Evolutionary conservation across 768 basidiomycete genomes (phyloP).

Genomic region (Termitomyces heimii): DNA sequence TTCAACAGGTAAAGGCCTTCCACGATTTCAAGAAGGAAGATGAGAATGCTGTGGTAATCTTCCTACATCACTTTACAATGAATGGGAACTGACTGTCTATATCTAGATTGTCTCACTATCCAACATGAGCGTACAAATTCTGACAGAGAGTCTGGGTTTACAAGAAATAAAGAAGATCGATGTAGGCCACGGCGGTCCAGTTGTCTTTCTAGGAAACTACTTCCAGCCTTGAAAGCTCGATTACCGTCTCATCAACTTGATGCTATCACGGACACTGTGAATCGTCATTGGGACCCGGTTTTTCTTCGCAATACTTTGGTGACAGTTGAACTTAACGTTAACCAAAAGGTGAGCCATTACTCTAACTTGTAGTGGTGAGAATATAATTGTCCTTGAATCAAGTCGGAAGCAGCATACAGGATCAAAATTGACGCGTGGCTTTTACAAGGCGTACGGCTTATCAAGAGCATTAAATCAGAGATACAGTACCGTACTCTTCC

Average conservation of each 20-base stretch:
- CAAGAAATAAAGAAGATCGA: neutral
- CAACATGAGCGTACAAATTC: neutral
- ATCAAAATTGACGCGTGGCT: neutral
- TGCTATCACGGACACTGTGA: neutral
- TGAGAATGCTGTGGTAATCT: neutral
- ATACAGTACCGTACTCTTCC: neutral
- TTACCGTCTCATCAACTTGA: neutral
- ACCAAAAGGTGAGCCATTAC: neutral
- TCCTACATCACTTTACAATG: neutral
- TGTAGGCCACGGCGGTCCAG: no score
- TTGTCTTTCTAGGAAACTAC: neutral
- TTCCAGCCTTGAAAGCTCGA: neutral
- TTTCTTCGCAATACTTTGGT: neutral
- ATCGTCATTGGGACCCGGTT: neutral
- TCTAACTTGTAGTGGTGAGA: no score
- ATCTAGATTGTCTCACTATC: neutral
- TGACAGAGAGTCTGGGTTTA: neutral
- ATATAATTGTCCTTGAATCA: neutral
- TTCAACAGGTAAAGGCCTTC: neutral
- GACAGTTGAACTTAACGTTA: neutral
- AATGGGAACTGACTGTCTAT: neutral
- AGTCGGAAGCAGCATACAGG: neutral
- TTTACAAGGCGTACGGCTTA: neutral
- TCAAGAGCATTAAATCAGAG: neutral
- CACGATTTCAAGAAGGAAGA: neutral